phyloP scores from a whole-genome alignment of 116 monocot genomes.

The Iris pallida region DNA sequence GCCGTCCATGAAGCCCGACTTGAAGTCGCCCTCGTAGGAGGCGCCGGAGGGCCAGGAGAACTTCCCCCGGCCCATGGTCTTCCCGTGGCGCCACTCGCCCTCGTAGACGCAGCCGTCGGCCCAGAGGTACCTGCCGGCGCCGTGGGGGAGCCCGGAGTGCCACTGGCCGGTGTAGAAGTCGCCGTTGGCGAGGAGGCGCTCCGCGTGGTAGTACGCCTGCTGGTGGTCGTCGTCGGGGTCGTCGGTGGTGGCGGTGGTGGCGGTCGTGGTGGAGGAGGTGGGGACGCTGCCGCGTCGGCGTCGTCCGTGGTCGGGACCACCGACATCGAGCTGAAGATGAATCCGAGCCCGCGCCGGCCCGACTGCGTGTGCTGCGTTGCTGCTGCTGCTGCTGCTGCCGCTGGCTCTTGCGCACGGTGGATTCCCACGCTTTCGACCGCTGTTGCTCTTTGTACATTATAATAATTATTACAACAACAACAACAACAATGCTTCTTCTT shows the following conservation, averaged over 20 bases:
- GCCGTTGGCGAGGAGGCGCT: slow-evolving; percentile 53
- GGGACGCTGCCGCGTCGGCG: neutral
- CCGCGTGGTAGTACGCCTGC: slow-evolving; percentile 29
- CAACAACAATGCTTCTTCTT: no score
- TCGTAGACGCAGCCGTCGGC: slow-evolving; percentile 88
- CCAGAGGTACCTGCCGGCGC: slow-evolving; percentile 76
- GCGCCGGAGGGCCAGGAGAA: slow-evolving; percentile 90
- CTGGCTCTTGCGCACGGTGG: slow-evolving; percentile 42
- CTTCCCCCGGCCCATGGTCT: slow-evolving; percentile 61
- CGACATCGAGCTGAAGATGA: slow-evolving; percentile 50
- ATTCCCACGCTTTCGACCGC: slow-evolving; percentile 38
- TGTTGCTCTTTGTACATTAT: slow-evolving; percentile 42
- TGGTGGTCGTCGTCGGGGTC: slow-evolving; percentile 4
- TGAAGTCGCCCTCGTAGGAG: slow-evolving; percentile 83
- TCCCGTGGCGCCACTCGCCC: slow-evolving; percentile 63
- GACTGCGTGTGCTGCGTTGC: slow-evolving; percentile 29
- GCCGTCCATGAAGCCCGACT: slow-evolving; percentile 78
- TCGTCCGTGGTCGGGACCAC: slow-evolving; percentile 48
- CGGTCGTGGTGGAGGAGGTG: neutral
- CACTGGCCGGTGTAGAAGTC: slow-evolving; percentile 80
- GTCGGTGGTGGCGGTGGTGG: neutral
- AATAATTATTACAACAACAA: no score
- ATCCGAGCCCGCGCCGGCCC: slow-evolving; percentile 6
- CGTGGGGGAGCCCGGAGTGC: slow-evolving; percentile 53
- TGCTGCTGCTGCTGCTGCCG: slow-evolving; percentile 23